Evolutionary conservation across 2,329 filamentous ascomycete species (phyloP), one percentile per base, ranked within the genome.

Genomic region (Myotisia sp.): DNA sequence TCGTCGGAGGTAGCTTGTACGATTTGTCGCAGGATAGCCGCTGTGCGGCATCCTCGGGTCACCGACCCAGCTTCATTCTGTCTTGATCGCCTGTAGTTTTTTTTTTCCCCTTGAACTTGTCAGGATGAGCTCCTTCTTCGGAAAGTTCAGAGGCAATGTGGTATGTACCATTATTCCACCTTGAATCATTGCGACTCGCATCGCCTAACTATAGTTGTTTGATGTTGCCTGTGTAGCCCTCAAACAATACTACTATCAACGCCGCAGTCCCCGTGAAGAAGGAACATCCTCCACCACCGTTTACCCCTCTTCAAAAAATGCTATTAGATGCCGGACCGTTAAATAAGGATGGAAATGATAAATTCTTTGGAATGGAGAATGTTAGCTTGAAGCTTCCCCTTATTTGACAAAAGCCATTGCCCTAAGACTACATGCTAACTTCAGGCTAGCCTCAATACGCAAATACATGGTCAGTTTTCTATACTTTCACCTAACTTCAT

Each of bases 351-450:
- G 90, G 90, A 35, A 93, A 82, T 54, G 90, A 95, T 64, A 92
- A 93, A 64, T 98, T 93, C 64, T 95, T 92, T 62, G 90, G 90
- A 10, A 79, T 95, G 56, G 90, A 98, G 62, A 98, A 98, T 63
- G 87, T 95, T 68, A 62, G 82, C 67, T 33, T 43, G 41, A n/a
- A n/a, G 36, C 41, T 35, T 34, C 23, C 3, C 4, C 26, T 29
- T 20, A 28, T n/a, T 3, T 17, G 16, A 3, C 28, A 4, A 33
- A 26, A 8, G 2, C 17, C 5, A 24, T 22, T 16, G 19, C n/a
- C n/a, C 3, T 5, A 14, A 18, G 18, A 18, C 6, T 16, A 12
- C 17, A 41, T 40, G 39, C 50, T 49, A 38, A 53, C 41, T 12
- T 33, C 20, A 3, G 16, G n/a, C 26, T 39, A 34, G 38, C 35